Percentiles rank a stretch among this genome's conserved stretches.
phyloP scores from a whole-genome alignment of 176 grass and related monocot species.

The Paspalum vaginatum region DNA sequence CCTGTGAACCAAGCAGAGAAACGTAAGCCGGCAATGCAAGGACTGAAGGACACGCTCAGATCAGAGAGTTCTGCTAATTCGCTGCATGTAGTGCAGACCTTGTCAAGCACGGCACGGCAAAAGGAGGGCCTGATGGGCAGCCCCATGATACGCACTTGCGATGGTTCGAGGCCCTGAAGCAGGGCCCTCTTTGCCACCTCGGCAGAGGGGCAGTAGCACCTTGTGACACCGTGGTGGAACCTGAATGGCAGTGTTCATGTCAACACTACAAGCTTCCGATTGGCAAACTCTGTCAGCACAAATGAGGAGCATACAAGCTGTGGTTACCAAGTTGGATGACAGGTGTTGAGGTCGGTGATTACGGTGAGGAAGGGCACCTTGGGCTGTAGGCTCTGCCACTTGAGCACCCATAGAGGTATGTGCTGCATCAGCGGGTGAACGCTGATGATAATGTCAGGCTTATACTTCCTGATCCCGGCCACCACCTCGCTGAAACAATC shows the following conservation, averaged over 20 bases:
- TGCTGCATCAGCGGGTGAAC: constrained; percentile 98
- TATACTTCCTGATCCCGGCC: constrained; percentile 87
- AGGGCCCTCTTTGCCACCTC: constrained; percentile 73
- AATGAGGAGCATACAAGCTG: not conserved
- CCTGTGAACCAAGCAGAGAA: constrained; percentile 36
- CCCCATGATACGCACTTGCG: constrained; percentile 74
- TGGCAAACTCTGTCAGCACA: not conserved
- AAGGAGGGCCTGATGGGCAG: constrained; percentile 89
- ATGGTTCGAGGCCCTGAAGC: constrained; percentile 59
- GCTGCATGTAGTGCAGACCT: constrained; percentile 42
- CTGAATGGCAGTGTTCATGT: constrained; percentile 34
- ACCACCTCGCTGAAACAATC: constrained; percentile 62
- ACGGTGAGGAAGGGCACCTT: constrained; percentile 80
- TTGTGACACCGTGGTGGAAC: constrained; percentile 80
- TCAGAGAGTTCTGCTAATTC: not conserved
- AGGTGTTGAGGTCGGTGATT: constrained; percentile 82
- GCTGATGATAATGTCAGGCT: constrained; percentile 88
- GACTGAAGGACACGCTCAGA: not conserved
- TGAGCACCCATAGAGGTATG: constrained; percentile 92
- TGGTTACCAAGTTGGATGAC: constrained; percentile 86
- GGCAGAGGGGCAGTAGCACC: constrained; percentile 84
- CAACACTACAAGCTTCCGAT: not conserved
- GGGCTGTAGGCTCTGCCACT: constrained; percentile 80
- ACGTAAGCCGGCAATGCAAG: not conserved
- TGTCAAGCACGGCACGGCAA: constrained; percentile 68